Conservation (phyloP, 495 filamentous ascomycete genomes). For the Cryomyces antarcticus region DNA sequence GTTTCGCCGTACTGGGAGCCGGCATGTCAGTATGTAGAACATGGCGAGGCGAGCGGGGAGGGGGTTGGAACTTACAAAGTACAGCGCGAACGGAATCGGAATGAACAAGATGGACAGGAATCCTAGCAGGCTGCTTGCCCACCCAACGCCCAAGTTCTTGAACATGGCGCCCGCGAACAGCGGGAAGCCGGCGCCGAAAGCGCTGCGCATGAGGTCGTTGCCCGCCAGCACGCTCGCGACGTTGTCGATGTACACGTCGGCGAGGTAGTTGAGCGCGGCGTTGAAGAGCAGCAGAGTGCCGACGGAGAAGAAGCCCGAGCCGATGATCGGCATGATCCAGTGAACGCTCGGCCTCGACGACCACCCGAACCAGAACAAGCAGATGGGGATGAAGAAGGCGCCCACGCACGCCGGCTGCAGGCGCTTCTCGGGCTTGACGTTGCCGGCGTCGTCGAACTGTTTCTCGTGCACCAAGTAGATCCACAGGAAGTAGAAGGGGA, state of each 20-base stretch:
- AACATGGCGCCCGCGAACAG: constrained; percentile 27
- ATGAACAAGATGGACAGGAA: constrained; percentile 18
- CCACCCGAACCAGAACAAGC: constrained; percentile 33
- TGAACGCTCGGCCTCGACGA: constrained; percentile 20
- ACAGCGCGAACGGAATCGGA: constrained; percentile 19
- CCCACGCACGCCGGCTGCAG: constrained; percentile 25
- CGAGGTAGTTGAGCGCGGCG: constrained; percentile 1
- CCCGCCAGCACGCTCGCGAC: constrained; percentile 30
- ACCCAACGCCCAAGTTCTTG: constrained; percentile 13
- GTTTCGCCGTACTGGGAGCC: neutral
- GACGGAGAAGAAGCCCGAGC: constrained; percentile 29
- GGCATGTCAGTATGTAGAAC: neutral
- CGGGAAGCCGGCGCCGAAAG: constrained; percentile 29
- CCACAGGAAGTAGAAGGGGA: constrained; percentile 28
- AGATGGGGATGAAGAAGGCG: constrained; percentile 24
- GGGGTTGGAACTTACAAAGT: constrained; percentile 5
- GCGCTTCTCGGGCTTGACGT: constrained; percentile 23
- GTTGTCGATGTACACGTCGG: constrained; percentile 16
- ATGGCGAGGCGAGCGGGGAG: neutral
- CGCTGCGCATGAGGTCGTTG: constrained; percentile 27
- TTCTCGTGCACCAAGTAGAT: constrained; percentile 20
- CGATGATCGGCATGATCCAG: constrained; percentile 35
- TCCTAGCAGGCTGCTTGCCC: constrained; percentile 14
- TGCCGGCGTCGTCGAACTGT: constrained; percentile 21
- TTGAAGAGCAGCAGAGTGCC: constrained; percentile 1